Evolutionary conservation across 2,329 filamentous ascomycete genomes (phyloP).

Genomic region (Neofusicoccum ribis): DNA sequence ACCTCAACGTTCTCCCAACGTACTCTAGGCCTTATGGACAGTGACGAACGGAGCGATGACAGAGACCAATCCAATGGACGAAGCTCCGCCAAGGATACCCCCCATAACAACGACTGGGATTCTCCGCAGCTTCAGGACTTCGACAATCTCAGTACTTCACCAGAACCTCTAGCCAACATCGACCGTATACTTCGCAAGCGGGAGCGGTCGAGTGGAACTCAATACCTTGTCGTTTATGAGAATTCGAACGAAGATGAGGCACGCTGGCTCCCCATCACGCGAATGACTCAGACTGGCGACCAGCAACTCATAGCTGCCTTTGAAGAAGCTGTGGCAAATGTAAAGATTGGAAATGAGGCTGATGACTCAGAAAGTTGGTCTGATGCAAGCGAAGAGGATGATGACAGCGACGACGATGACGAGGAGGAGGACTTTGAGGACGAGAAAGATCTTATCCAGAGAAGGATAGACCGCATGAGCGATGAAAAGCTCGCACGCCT

Average conservation of each 20-base stretch:
- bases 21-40: constrained; percentile 34
- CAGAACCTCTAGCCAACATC: constrained; percentile 46
- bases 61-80: background rate
- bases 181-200: constrained; percentile 48
- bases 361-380: constrained; percentile 24
- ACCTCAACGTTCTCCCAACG: constrained; percentile 25
- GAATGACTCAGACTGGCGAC: constrained; percentile 29
- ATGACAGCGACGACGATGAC: constrained; percentile 42
- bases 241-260: constrained; percentile 48
- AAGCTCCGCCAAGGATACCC: background rate
- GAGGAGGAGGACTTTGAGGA: constrained; percentile 42
- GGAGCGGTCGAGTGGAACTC: constrained; percentile 44
- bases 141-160: constrained; percentile 52
- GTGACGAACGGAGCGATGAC: constrained; percentile 30
- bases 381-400: constrained; percentile 30
- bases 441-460: constrained; percentile 43
- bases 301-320: constrained; percentile 31
- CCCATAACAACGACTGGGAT: constrained; percentile 41
- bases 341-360: constrained; percentile 26
- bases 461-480: constrained; percentile 45
- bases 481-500: constrained; percentile 65
- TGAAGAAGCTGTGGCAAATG: constrained; percentile 25
- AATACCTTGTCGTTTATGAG: constrained; percentile 55
- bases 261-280: constrained; percentile 47
- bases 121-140: constrained; percentile 49